These are phyloP conservation scores for Yueomyces sp. DNA, from an alignment of 805 yeast genomes.

Conservation along the genomic window DNA sequence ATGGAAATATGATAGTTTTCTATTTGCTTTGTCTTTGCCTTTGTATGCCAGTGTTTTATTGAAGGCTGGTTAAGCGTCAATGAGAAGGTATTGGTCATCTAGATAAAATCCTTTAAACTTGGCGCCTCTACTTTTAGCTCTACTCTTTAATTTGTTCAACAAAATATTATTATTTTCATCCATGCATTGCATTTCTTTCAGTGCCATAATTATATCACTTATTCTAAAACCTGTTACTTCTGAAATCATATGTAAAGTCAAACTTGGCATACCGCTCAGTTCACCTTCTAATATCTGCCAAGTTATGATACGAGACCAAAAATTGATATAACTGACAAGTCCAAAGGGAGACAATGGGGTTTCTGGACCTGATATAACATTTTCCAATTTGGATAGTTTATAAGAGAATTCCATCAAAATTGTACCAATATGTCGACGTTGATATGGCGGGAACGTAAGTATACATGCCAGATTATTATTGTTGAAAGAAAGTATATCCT, in stretches of 20 bases:
- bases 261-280: constrained; percentile 15
- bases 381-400: constrained; percentile 52
- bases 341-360: constrained; percentile 82
- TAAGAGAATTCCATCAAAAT: constrained; percentile 76
- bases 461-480: constrained; percentile 84
- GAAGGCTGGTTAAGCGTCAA: constrained; percentile 6
- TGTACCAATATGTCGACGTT: constrained; percentile 63
- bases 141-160: background rate
- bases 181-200: constrained; percentile 41
- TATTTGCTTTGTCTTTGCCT: too few relatives aligned
- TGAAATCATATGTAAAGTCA: constrained; percentile 39
- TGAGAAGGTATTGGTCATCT: constrained; percentile 10
- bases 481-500: constrained; percentile 65
- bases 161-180: constrained; percentile 7
- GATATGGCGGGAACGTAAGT: constrained; percentile 85
- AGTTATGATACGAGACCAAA: constrained; percentile 54
- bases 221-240: constrained; percentile 48
- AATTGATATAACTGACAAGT: constrained; percentile 50
- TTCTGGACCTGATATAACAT: constrained; percentile 75
- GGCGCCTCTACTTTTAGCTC: background rate
- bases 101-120: background rate
- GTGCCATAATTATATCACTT: constrained; percentile 46
- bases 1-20: too few relatives aligned
- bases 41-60: background rate
- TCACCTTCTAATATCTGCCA: constrained; percentile 31